phyloP scores from a whole-genome alignment of 139 green algal genomes.

The Haematococcus lacustris region DNA sequence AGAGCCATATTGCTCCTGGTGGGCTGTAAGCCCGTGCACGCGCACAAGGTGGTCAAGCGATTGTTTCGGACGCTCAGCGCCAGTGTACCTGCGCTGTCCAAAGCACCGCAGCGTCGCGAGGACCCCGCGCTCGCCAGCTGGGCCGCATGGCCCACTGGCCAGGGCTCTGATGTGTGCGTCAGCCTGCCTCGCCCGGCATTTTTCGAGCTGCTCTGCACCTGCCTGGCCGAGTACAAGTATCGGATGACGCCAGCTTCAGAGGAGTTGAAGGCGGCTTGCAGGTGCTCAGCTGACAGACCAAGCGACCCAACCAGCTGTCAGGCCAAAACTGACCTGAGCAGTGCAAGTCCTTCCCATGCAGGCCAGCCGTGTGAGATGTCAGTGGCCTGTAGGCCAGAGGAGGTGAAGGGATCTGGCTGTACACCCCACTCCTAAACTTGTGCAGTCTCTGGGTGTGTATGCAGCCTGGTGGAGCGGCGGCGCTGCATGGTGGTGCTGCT shows the following conservation, averaged over 20 bases:
- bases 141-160: background rate
- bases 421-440: background rate
- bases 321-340: background rate
- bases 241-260: slow-evolving; percentile 26
- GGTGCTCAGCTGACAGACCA: slow-evolving; percentile 12
- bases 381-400: background rate
- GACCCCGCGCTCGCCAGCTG: background rate
- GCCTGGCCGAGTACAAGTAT: slow-evolving; percentile 37
- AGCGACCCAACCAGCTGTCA: background rate
- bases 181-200: slow-evolving; percentile 32
- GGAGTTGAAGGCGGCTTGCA: slow-evolving; percentile 42
- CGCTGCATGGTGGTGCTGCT: slow-evolving; percentile 68
- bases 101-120: background rate
- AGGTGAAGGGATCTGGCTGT: background rate
- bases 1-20: slow-evolving; percentile 61
- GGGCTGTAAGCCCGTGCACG: slow-evolving; percentile 70
- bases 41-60: slow-evolving; percentile 40
- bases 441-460: background rate
- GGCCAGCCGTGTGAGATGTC: background rate
- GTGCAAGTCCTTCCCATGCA: background rate
- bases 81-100: background rate
- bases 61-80: slow-evolving; percentile 4
- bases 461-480: slow-evolving; percentile 50
- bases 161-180: slow-evolving; percentile 6
- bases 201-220: slow-evolving; percentile 28